Conservation (phyloP, 805 yeast species). For the Metschnikowia matae region DNA sequence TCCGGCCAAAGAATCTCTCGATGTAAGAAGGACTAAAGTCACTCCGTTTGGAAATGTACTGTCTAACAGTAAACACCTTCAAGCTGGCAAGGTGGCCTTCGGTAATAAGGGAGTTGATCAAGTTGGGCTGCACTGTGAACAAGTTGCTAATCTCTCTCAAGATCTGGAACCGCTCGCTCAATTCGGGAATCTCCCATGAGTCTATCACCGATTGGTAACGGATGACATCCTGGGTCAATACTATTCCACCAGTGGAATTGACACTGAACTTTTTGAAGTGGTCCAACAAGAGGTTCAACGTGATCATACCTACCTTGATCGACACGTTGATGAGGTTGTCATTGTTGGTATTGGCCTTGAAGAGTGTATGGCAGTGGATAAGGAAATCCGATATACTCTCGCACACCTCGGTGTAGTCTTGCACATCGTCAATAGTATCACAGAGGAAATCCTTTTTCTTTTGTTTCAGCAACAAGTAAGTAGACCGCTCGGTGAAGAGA, state of each 20-base stretch:
- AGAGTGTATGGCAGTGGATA: conserved; percentile 36
- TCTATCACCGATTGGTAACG: conserved; percentile 68
- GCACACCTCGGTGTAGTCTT: conserved; percentile 69
- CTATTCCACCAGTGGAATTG: conserved; percentile 76
- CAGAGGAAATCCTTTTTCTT: conserved; percentile 65
- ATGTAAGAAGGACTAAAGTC: conserved; percentile 60
- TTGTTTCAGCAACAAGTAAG: conserved; percentile 52
- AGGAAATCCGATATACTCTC: conserved; percentile 56
- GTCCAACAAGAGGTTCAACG: conserved; percentile 55
- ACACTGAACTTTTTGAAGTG: conserved; percentile 77
- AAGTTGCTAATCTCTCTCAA: conserved; percentile 79
- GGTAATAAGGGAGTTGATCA: conserved; percentile 69
- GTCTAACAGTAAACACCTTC: conserved; percentile 58
- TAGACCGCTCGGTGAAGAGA: conserved; percentile 48
- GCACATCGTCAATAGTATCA: conserved; percentile 36
- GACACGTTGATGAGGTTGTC: conserved; percentile 49
- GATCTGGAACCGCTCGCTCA: conserved; percentile 62
- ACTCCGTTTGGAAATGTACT: conserved; percentile 62
- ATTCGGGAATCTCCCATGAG: conserved; percentile 58
- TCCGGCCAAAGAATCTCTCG: conserved; percentile 42
- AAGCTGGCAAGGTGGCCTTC: conserved; percentile 74
- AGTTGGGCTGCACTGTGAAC: conserved; percentile 79
- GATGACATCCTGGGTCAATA: conserved; percentile 77
- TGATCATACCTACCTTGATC: conserved; percentile 52
- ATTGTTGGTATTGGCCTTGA: conserved; percentile 32